phyloP scores from a whole-genome alignment of 2,329 filamentous ascomycete genomes.

The Penicillium oxalicum region DNA sequence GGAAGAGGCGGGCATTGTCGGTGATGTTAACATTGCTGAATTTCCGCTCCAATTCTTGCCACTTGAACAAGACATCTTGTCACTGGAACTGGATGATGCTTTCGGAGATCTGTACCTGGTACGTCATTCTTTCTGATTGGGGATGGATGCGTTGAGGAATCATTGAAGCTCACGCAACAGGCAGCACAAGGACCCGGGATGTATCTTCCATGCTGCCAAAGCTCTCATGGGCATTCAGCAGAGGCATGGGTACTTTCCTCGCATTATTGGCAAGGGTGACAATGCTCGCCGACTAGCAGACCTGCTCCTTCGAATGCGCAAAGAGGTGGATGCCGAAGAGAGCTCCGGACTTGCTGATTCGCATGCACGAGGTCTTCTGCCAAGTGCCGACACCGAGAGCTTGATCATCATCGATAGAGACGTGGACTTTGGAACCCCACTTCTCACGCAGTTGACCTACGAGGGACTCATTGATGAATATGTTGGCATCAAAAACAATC shows the following conservation, averaged over 20 bases:
- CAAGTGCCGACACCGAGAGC: constrained; percentile 82
- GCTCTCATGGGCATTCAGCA: constrained; percentile 93
- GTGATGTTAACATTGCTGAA: constrained; percentile 83
- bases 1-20: constrained; percentile 86
- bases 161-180: background rate
- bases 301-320: constrained; percentile 81
- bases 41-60: constrained; percentile 86
- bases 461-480: constrained; percentile 93
- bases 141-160: background rate
- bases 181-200: constrained; percentile 77
- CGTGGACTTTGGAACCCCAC: constrained; percentile 83
- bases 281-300: constrained; percentile 86
- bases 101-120: constrained; percentile 82
- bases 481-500: constrained; percentile 85
- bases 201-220: constrained; percentile 81
- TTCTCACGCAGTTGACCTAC: constrained; percentile 93
- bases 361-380: constrained; percentile 62
- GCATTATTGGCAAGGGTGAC: constrained; percentile 92
- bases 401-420: constrained; percentile 93
- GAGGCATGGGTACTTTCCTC: constrained; percentile 85
- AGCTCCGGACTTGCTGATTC: constrained; percentile 52
- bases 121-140: constrained; percentile 17
- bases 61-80: constrained; percentile 83
- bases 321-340: constrained; percentile 79
- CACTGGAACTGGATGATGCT: constrained; percentile 79